Base-by-base conservation (phyloP, 2,329 filamentous ascomycete species). In the Trichophyton benhamiae region DNA sequence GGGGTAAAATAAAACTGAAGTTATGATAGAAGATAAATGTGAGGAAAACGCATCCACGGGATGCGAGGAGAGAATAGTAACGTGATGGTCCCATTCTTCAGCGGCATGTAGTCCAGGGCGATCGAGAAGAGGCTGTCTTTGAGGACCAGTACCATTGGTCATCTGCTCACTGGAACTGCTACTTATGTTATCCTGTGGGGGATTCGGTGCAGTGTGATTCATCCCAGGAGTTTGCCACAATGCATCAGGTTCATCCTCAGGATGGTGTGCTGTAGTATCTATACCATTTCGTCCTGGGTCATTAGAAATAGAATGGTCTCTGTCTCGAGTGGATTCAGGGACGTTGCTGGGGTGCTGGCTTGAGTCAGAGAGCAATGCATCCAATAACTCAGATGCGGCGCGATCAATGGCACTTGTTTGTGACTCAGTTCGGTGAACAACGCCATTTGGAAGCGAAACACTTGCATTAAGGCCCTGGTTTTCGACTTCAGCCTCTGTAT, bases 21-120 rank as follows among this genome's bases (percentile, higher is more conserved):
- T 74, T 42, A 75, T 65, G 41, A 76, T 64, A 4, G 71, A 69
- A 6, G 75, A 71, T 25, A 77, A 66, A 57, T 77, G 74, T 3
- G 73, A 76, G 20, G 75, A 71, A 27, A 77, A 69, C 6, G 74
- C 73, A 64, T 77, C 75, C 9, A 73, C 72, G 3, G 75, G 73
- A 38, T 75, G 72, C 7, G 72, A 72, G 3, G 75, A 77, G 27
- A 77, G 72, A 15, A 76, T 72, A 3, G 75, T 77, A 15, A 77
- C 71, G 53, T 74, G 70, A 64, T 76, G 74, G 22, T 71, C 66
- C 8, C 36, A 58, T 25, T 58, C 55, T 30, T 58, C 55, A 3
- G 17, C 27, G 20, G 27, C 8, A 3, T 36, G 53, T 27, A 20
- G 53, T 57, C 36, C 20, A 22, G 53, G 20, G 15, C 55, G 36